phyloP scores from a whole-genome alignment of 108 stramenopile species.

The Fistulifera solaris region DNA sequence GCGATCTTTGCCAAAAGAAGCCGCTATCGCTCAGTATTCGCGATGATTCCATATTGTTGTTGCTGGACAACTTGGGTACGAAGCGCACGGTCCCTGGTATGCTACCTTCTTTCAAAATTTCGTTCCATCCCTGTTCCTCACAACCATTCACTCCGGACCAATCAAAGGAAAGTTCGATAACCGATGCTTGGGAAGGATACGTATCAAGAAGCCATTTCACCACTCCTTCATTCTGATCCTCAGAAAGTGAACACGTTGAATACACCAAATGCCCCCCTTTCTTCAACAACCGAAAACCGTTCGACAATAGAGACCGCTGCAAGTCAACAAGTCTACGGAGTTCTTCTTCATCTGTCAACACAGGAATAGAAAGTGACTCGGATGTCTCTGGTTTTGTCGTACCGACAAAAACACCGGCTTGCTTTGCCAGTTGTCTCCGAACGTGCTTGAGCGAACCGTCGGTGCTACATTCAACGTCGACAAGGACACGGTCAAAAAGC shows the following conservation, averaged over 20 bases:
- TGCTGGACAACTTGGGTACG: slow-evolving; percentile 25
- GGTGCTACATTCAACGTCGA: slow-evolving; percentile 93
- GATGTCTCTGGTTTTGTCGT: background rate
- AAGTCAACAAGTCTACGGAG: slow-evolving; percentile 63
- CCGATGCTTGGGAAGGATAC: slow-evolving; percentile 27
- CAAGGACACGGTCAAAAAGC: slow-evolving; percentile 79
- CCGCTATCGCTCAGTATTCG: slow-evolving; percentile 30
- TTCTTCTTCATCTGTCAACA: slow-evolving; percentile 28
- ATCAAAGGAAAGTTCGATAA: slow-evolving; percentile 18
- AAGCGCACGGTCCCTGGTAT: slow-evolving; percentile 52
- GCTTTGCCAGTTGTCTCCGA: slow-evolving; percentile 25
- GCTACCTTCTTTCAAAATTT: slow-evolving; percentile 28
- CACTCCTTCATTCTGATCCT: slow-evolving; percentile 82
- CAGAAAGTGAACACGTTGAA: slow-evolving; percentile 83
- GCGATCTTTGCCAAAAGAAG: slow-evolving; percentile 56
- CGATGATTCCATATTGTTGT: slow-evolving; percentile 4
- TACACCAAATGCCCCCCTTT: slow-evolving; percentile 83
- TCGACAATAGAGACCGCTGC: slow-evolving; percentile 55
- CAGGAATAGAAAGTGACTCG: slow-evolving; percentile 3
- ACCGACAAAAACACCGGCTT: slow-evolving; percentile 5
- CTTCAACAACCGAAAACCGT: slow-evolving; percentile 69
- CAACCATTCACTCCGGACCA: background rate
- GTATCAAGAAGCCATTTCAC: slow-evolving; percentile 66
- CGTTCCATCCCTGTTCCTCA: background rate
- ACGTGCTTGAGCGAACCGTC: slow-evolving; percentile 83